Percentiles rank a stretch among this genome's conserved stretches.
phyloP scores from a whole-genome alignment of 257 asterid species.

The Nicotiana tomentosiformis region DNA sequence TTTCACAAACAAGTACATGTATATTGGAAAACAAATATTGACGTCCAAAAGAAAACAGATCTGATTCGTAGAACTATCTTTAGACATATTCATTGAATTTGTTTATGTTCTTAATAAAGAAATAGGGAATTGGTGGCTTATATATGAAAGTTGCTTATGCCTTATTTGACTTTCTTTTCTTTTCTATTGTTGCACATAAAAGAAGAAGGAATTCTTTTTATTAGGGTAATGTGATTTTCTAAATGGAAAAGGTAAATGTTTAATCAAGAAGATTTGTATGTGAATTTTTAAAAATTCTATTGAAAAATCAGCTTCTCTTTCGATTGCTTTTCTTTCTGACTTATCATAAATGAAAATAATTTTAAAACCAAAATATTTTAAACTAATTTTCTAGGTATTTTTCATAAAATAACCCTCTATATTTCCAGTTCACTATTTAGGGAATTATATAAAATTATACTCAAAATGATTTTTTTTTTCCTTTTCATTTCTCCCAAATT shows the following conservation, averaged over 20 bases:
- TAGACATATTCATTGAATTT: not conserved
- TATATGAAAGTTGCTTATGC: not conserved
- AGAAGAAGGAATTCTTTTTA: not conserved
- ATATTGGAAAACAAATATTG: no score
- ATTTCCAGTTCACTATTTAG: not conserved
- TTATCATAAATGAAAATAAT: no score
- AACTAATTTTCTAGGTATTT: not conserved
- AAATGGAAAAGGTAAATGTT: not conserved
- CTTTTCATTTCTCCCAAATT: no score
- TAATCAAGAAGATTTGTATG: no score
- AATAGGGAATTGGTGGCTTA: not conserved
- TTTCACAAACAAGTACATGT: not conserved
- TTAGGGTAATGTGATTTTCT: not conserved
- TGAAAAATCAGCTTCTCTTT: not conserved
- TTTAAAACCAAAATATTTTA: not conserved
- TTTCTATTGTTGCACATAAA: not conserved
- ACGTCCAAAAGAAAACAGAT: no score
- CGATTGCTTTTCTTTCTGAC: not conserved
- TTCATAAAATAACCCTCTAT: not conserved
- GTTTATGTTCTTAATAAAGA: not conserved
- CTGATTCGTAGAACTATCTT: no score
- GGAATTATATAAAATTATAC: not conserved
- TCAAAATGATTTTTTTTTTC: not conserved
- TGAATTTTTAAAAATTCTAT: no score
- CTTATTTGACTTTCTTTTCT: not conserved